A percentile compares a stretch with the other conserved stretches of the same genome.
Conservation (phyloP, 805 yeast genomes). For the Pichia phayaonensis region DNA sequence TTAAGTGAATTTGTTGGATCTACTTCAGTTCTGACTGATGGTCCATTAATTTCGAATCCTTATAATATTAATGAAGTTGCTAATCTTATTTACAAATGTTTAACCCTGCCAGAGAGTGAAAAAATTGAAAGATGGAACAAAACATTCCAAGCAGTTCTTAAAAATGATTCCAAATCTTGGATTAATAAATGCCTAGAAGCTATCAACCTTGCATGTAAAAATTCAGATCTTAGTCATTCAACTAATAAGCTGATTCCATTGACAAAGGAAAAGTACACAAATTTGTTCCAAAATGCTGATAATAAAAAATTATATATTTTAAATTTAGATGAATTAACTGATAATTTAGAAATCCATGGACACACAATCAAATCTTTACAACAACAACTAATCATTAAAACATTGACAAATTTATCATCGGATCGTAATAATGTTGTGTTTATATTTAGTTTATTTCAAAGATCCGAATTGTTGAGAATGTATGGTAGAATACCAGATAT, state of each 20-base stretch:
- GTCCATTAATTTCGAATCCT: conserved; percentile 79
- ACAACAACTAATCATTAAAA: conserved; percentile 48
- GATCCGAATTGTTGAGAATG: conserved; percentile 56
- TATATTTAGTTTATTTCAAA: conserved; percentile 57
- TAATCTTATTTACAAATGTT: conserved; percentile 51
- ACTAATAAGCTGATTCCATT: conserved; percentile 17
- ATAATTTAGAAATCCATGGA: conserved; percentile 27
- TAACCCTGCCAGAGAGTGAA: conserved; percentile 58
- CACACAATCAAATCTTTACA: conserved; percentile 44
- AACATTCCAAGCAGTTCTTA: conserved; percentile 49
- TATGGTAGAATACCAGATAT: conserved; percentile 61
- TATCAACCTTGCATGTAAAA: conserved; percentile 45
- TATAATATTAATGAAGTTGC: conserved; percentile 75
- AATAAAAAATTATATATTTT: conserved; percentile 43
- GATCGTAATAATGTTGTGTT: conserved; percentile 63
- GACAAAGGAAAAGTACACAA: conserved; percentile 29
- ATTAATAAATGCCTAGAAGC: conserved; percentile 46
- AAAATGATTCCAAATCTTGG: conserved; percentile 75
- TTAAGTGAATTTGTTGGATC: conserved; percentile 94
- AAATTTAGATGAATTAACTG: conserved; percentile 40
- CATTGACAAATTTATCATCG: conserved; percentile 49
- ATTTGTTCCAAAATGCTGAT: conserved; percentile 23
- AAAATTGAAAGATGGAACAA: conserved; percentile 53
- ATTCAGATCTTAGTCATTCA: conserved; percentile 22
- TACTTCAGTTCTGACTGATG: conserved; percentile 64